These are phyloP conservation scores for Dioscorea zingiberensis DNA, from an alignment of 106 monocot species.

Conservation along the genomic window DNA sequence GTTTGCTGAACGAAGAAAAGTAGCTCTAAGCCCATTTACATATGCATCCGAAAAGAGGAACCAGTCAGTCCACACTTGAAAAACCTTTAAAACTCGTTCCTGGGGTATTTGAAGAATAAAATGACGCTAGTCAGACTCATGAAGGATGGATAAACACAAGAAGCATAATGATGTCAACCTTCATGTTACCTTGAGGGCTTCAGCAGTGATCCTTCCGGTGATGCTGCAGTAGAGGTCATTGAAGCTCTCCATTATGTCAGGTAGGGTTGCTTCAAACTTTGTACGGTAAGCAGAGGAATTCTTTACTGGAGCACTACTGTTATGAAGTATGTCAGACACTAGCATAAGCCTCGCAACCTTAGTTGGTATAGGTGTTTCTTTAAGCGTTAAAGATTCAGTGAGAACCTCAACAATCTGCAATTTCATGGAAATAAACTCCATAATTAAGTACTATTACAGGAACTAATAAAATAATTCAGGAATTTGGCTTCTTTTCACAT, in stretches of 20 bases:
- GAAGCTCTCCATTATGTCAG: slow-evolving; percentile 99
- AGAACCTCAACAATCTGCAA: slow-evolving; percentile 92
- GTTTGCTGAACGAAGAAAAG: slow-evolving; percentile 85
- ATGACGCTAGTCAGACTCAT: slow-evolving; percentile 2
- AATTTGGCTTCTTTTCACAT: background rate
- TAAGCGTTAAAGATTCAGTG: slow-evolving; percentile 90
- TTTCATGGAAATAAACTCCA: slow-evolving; percentile 7
- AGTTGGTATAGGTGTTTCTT: slow-evolving; percentile 97
- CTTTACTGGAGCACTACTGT: slow-evolving; percentile 98
- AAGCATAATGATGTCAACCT: background rate
- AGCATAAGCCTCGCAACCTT: slow-evolving; percentile 99
- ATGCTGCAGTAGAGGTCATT: slow-evolving; percentile 94
- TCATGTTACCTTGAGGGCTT: slow-evolving; percentile 81
- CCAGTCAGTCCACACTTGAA: slow-evolving; percentile 99
- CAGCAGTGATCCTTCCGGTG: slow-evolving; percentile 97
- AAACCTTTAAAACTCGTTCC: slow-evolving; percentile 95
- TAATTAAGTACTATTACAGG: background rate
- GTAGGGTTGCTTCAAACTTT: slow-evolving; percentile 85
- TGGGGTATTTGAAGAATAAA: slow-evolving; percentile 17
- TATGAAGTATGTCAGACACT: slow-evolving; percentile 98
- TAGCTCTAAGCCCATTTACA: slow-evolving; percentile 77
- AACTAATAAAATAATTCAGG: background rate
- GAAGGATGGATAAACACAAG: no score
- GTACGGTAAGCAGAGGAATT: slow-evolving; percentile 99
- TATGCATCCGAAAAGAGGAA: slow-evolving; percentile 99